Evolutionary conservation across 495 filamentous ascomycete species (phyloP), one percentile per base, ranked within the genome.

Genomic region (Venustampulla echinocandica): DNA sequence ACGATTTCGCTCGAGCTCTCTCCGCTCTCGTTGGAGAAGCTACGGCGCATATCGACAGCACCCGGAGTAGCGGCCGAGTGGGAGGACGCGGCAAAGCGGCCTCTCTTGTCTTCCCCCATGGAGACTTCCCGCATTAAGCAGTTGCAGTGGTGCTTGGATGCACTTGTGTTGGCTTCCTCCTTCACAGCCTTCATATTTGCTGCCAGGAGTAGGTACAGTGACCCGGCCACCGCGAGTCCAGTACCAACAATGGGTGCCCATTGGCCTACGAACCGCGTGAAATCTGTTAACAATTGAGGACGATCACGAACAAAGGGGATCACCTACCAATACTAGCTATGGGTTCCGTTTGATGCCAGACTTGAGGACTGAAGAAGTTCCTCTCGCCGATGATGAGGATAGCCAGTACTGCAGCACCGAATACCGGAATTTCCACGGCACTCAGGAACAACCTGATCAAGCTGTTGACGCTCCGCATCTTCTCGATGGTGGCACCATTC

Each of bases 211-310:
- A 79, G 45, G 48, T 76, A 77, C 0, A 77, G 52, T 10, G 76
- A 79, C 11, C 77, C 76, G 11, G 74, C 32, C 0, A 64, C 65
- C n/a, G 72, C 75, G 4, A 81, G 61, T 1, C 50, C 68, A 3
- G 74, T 73, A 36, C 71, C 76, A 34, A 68, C 69, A 32, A 80
- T 65, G 0, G 74, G 74, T 9, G 69, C 68, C 77, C 76, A 81
- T 61, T 80, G 73, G 14, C 69, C 65, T 68, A 51, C 42, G 18
- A 48, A 17, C 7, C 10, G 10, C 15, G 15, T 7, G 22, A 39
- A 15, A 22, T 35, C 1, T 28, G 42, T 59, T 42, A 60, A 55
- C 42, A 42, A 38, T 21, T 15, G 24, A 40, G 17, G 47, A 34
- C 3, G 5, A 15, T 6, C 10, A 49, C 10, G 7, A 27, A n/a